phyloP scores from a whole-genome alignment of 106 monocot genomes.

The Ottelia alismoides region DNA sequence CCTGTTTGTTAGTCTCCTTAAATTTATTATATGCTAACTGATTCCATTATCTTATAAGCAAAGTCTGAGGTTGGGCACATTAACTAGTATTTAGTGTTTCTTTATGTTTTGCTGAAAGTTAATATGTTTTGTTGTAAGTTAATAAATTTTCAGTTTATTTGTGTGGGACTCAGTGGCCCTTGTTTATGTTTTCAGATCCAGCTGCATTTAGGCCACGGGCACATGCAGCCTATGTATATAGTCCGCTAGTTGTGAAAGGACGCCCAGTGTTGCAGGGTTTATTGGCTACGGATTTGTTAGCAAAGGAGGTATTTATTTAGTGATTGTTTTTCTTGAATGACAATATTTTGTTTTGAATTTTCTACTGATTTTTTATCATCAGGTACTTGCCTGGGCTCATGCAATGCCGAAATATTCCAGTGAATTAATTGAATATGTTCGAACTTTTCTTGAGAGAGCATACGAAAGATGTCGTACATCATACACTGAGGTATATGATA shows the following conservation, averaged over 20 bases:
- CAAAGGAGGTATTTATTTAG: conserved; percentile 95
- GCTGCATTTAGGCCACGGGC: conserved; percentile 90
- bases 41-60: too few species aligned
- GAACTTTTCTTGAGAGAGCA: conserved; percentile 86
- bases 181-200: conserved; percentile 88
- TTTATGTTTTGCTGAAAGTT: too few species aligned
- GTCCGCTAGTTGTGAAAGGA: conserved; percentile 53
- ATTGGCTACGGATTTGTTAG: conserved; percentile 75
- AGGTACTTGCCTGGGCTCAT: conserved; percentile 91
- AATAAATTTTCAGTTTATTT: too few species aligned
- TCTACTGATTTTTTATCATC: conserved; percentile 2
- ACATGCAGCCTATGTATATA: conserved; percentile 48
- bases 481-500: conserved; percentile 91
- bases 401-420: conserved; percentile 86
- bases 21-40: too few species aligned
- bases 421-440: conserved; percentile 92
- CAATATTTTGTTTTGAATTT: conserved; percentile 5
- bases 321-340: too few species aligned
- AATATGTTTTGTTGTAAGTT: too few species aligned
- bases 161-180: too few species aligned
- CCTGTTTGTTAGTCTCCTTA: too few species aligned
- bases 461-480: conserved; percentile 88
- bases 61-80: too few species aligned
- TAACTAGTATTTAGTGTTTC: too few species aligned
- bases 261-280: conserved; percentile 94